Base-by-base conservation (phyloP, 2,329 filamentous ascomycete species). In the Epichloe hybrida region DNA sequence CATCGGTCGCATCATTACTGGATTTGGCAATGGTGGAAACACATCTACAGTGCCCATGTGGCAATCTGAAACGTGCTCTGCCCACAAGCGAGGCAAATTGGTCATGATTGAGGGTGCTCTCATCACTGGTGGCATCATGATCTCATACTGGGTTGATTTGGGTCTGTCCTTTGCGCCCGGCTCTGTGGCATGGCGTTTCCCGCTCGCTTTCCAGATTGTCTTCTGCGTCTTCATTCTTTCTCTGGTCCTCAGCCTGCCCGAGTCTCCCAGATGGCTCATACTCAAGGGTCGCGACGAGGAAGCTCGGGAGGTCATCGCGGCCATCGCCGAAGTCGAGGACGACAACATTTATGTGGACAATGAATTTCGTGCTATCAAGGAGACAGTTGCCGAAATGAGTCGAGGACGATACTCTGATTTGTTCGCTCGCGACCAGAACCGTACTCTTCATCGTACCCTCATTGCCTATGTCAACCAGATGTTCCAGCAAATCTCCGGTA, bases 301-400 rank as follows among this genome's bases (percentile, higher is more conserved):
- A 55, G 75, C 70, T 11, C 64, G 67, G 49, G 61, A 64, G 1
- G 70, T 76, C 15, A 70, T 79, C 21, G 65, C 67, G 17, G 77
- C 73, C 47, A 67, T 85, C 17, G 77, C 80, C 48, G 73, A 70
- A 55, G 65, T 77, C 46, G 75, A 76, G 6, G 59, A 61, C 3
- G 74, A 78, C 46, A 74, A 78, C n/a, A 75, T 76, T 2, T 80
- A 72, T 61, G 76, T 85, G 43, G 64, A 78, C 15, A 65, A 68
- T 13, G 79, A 83, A 59, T 80, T 76, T 61, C 68, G 70, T 43
- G 75, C 80, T 53, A 84, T 84, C 60, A 76, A 76, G 55, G 76
- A 82, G 49, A 79, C 84, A 1, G 81, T 86, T n/a, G 66, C 80
- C n/a, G 84, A 89, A 61, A 69, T 73, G 49, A 81, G 80, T 34